These are phyloP conservation scores for Colletotrichum caudatum DNA, from an alignment of 2,329 filamentous ascomycete genomes.

Conservation along the genomic window DNA sequence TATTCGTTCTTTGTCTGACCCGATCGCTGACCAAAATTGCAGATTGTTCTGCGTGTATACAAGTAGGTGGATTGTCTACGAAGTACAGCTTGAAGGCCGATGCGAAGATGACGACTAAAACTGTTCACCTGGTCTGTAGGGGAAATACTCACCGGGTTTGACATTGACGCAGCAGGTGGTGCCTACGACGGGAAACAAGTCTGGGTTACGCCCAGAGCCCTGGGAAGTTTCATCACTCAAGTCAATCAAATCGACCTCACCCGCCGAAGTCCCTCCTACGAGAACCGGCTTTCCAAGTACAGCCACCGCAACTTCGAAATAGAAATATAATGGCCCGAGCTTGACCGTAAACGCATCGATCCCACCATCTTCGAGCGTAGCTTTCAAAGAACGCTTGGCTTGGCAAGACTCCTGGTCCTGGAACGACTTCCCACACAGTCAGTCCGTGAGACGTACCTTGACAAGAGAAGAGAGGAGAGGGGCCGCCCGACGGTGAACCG, in stretches of 20 bases:
- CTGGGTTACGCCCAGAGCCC: slow-evolving; percentile 80
- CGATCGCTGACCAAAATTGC: slow-evolving; percentile 35
- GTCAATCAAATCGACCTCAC: slow-evolving; percentile 83
- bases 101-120: slow-evolving; percentile 43
- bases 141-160: slow-evolving; percentile 83
- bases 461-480: slow-evolving; percentile 77
- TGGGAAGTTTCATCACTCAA: slow-evolving; percentile 85
- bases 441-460: slow-evolving; percentile 77
- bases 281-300: slow-evolving; percentile 88
- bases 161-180: slow-evolving; percentile 86
- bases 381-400: slow-evolving; percentile 79
- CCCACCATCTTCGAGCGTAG: slow-evolving; percentile 89
- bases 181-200: slow-evolving; percentile 86
- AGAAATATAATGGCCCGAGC: slow-evolving; percentile 81
- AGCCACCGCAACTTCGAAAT: slow-evolving; percentile 87
- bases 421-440: slow-evolving; percentile 79
- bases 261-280: slow-evolving; percentile 86
- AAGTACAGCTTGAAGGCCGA: background rate
- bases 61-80: slow-evolving; percentile 73
- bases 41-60: slow-evolving; percentile 89
- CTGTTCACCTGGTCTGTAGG: slow-evolving; percentile 5
- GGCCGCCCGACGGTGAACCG: slow-evolving; percentile 72
- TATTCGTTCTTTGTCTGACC: no score
- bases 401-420: slow-evolving; percentile 82
- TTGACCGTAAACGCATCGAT: slow-evolving; percentile 82